These are phyloP conservation scores for Otatea glauca DNA, from an alignment of 176 grass and related monocot genomes.

Conservation along the genomic window DNA sequence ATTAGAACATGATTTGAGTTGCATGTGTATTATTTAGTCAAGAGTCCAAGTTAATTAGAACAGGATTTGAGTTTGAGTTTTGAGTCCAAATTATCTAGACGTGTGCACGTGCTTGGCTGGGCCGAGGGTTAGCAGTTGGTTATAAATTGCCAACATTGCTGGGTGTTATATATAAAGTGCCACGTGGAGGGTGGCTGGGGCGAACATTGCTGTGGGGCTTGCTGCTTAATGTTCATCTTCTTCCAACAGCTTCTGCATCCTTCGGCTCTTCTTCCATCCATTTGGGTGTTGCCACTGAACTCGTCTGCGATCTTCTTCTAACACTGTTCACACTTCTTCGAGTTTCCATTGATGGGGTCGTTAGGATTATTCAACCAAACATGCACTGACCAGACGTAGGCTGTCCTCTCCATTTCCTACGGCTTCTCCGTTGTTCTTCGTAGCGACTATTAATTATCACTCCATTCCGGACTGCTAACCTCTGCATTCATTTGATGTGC, in stretches of 20 bases:
- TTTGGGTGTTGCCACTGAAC: background rate
- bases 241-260: background rate
- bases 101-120: too few species aligned
- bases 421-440: background rate
- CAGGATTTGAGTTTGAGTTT: too few species aligned
- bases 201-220: too few species aligned
- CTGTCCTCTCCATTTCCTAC: background rate
- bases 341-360: background rate
- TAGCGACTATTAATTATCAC: background rate
- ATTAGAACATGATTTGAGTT: too few species aligned
- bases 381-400: background rate
- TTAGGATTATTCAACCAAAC: background rate
- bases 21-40: too few species aligned
- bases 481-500: background rate
- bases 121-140: too few species aligned
- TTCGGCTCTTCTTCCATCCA: background rate
- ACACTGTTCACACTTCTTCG: background rate
- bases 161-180: too few species aligned
- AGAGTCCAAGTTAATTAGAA: too few species aligned
- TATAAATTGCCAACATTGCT: too few species aligned
- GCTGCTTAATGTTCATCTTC: background rate
- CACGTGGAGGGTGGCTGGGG: too few species aligned
- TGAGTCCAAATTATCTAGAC: too few species aligned
- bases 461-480: background rate
- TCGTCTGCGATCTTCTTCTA: background rate